Base-by-base conservation (phyloP, 1,139 yeast genomes). In the Pichia sp. region DNA sequence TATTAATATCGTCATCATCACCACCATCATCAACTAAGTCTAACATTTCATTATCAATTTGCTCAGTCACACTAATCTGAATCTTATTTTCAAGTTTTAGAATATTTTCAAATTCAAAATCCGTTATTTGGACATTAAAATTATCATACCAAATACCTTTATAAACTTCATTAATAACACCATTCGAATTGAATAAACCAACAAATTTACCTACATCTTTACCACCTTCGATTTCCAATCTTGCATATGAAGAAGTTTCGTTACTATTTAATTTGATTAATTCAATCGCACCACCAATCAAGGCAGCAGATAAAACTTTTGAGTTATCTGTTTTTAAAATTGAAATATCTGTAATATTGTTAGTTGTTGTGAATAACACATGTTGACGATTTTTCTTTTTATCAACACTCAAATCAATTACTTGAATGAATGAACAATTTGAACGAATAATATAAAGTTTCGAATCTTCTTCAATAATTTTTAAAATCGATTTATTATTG, bases 71-170 rank as follows among this genome's bases (percentile, higher is more conserved):
- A 24, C 38, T 55, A 4, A 44, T 49, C 6, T 49, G 31, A 16
- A 52, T 45, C 6, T 30, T 39, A 1, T 47, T 44, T 23, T 47
- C 32, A 10, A 48, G 20, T n/a, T 46, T 47, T 10, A 22, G 20
- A 11, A 48, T 37, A 25, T 53, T 45, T 6, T 55, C 59, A 30
- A 56, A 43, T 38, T 54, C 59, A 31, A 55, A 51, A 30, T 55
- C 57, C 4, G 55, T 51, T 22, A 53, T 44, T 32, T 60, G 58
- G 16, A 54, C 43, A 30, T 58, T 66, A 47, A 59, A 64, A 6
- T 62, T 62, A 46, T 70, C 68, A 56, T 64, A 67, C 71, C 72
- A 71, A 22, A 69, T 62, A n/a, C 55, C 62, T 20, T 49, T 52
- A 28, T 50, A 48, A n/a, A 50, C 45, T n/a, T 50, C 51, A 9